Base-by-base conservation (phyloP, 1,139 yeast genomes). In the Saccharomyces hybrid region DNA sequence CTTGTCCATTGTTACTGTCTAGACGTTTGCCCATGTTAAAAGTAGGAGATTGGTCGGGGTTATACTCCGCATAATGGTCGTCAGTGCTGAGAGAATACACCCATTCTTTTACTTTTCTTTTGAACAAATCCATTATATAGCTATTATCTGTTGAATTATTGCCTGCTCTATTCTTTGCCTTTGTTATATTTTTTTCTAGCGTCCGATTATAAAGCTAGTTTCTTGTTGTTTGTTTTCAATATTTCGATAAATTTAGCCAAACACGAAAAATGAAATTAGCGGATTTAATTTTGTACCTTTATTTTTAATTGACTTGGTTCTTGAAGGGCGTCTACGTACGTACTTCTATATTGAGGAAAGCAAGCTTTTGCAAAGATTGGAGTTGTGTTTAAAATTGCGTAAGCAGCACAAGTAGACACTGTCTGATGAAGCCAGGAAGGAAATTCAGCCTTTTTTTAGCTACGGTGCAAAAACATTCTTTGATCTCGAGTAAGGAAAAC, bases 41-140 rank as follows among this genome's bases (percentile, higher is more conserved):
- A 46, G 57, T 57, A 4, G 61, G 60, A 0, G 67, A 60, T 44
- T 61, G 66, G 44, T 79, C 73, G 6, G 84, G 76, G 60, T 81
- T 80, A 64, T 75, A 84, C 59, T 83, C 89, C 0, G 89, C 83
- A 65, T 84, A 84, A 64, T 84, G 82, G 63, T 84, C 89, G 56
- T 76, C 79, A 5, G 89, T 82, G 52, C 82, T 80, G 55, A 84
- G 70, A 16, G 86, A 79, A 67, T 85, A 85, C n/a, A 83, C 69
- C 63, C 83, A 74, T 69, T 84, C 86, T 64, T 78, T 74, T 62
- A 73, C 67, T 54, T 71, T 73, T 55, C 72, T 72, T 57, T 69
- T 73, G 57, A 73, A 68, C 8, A 68, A 64, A 64, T 72, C 71
- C 70, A 62, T 67, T n/a, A 34, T 26, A 8, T 23, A n/a, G n/a